phyloP scores from a whole-genome alignment of 306 rosid genomes.

The Spatholobus suberectus region DNA sequence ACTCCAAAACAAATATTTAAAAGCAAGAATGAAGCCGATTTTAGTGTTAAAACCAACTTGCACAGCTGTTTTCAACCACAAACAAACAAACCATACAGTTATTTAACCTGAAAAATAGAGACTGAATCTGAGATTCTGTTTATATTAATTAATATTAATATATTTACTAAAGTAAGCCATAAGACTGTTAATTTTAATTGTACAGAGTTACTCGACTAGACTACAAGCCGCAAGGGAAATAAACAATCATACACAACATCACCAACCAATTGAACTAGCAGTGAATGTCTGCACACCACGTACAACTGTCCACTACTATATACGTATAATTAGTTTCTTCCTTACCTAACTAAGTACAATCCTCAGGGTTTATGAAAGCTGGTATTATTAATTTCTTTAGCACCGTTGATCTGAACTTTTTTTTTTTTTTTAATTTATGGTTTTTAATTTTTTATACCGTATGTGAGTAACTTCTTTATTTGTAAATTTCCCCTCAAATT shows the following conservation, averaged over 20 bases:
- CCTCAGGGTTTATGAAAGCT: too few relatives aligned
- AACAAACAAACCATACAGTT: too few relatives aligned
- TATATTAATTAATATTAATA: neutral
- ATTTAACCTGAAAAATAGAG: neutral
- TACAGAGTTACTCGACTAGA: neutral
- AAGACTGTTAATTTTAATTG: neutral
- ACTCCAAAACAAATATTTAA: too few relatives aligned
- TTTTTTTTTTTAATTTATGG: too few relatives aligned
- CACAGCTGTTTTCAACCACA: neutral
- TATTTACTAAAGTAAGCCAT: neutral
- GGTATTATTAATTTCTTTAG: neutral
- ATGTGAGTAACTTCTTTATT: neutral
- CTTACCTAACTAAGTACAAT: too few relatives aligned
- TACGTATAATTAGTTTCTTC: neutral
- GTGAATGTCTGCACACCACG: too few relatives aligned
- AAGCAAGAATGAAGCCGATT: neutral
- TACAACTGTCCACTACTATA: too few relatives aligned
- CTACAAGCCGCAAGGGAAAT: neutral
- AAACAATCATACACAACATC: neutral
- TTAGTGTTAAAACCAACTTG: slow-evolving; percentile 2
- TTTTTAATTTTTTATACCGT: too few relatives aligned
- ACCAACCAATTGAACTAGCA: too few relatives aligned
- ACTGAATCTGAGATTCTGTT: neutral
- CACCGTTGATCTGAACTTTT: neutral
- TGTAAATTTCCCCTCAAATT: neutral